Percentiles rank a stretch among this genome's conserved stretches.
These are phyloP conservation scores for Massariosphaeria phaeospora DNA, from an alignment of 495 filamentous ascomycete genomes.

Conservation along the genomic window DNA sequence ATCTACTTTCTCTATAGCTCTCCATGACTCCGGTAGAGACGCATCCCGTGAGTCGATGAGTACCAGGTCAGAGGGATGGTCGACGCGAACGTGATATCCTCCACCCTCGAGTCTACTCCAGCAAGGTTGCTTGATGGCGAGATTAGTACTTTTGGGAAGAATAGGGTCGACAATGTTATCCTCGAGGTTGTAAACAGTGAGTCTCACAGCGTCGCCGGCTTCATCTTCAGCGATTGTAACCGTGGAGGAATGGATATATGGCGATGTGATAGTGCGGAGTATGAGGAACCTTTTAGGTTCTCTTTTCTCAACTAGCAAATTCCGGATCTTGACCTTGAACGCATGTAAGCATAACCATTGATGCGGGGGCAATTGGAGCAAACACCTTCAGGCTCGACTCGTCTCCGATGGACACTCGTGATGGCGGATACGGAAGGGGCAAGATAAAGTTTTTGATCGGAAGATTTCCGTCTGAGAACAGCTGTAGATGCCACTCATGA, in stretches of 20 bases:
- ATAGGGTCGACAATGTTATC: constrained; percentile 18
- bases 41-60: constrained; percentile 6
- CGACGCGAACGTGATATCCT: constrained; percentile 29
- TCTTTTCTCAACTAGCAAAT: constrained; percentile 3
- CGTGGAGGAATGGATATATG: constrained; percentile 19
- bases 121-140: constrained; percentile 32
- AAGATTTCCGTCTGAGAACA: constrained; percentile 8
- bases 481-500: constrained; percentile 12
- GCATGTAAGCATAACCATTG: too few species aligned
- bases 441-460: constrained; percentile 13
- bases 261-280: constrained; percentile 6
- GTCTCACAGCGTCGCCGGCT: constrained; percentile 17
- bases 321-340: constrained; percentile 4
- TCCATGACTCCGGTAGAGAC: constrained; percentile 13
- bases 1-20: not conserved
- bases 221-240: constrained; percentile 29
- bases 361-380: not conserved
- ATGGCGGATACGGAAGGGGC: constrained; percentile 13
- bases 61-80: constrained; percentile 33
- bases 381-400: constrained; percentile 2
- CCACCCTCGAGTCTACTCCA: constrained; percentile 19
- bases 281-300: not conserved
- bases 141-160: constrained; percentile 10
- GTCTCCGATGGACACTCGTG: not conserved
- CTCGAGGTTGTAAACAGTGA: constrained; percentile 29